Conservation (phyloP, 2,329 filamentous ascomycete genomes). For the Aspergillus aculeatinus region DNA sequence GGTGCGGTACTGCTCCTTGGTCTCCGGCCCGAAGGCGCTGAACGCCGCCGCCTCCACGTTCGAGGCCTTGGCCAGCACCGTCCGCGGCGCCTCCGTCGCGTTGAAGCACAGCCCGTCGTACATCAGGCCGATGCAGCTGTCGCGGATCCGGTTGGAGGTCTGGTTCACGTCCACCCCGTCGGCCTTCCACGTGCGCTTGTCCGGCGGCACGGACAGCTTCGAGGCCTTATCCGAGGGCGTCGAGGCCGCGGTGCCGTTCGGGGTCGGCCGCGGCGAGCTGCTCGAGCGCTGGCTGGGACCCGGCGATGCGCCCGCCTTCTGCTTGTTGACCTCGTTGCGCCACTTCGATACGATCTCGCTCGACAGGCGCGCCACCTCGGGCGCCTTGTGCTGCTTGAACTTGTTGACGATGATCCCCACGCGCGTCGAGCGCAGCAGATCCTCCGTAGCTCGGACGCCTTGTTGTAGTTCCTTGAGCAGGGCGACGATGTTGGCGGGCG, state of each 20-base stretch:
- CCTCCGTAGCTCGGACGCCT: conserved; percentile 80
- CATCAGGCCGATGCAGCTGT: conserved; percentile 84
- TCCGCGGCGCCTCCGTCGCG: conserved; percentile 58
- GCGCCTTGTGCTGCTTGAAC: conserved; percentile 75
- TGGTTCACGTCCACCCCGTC: conserved; percentile 77
- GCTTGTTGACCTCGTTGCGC: conserved; percentile 49
- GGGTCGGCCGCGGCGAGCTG: conserved; percentile 45
- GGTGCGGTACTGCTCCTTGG: conserved; percentile 69
- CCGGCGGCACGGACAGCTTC: conserved; percentile 59
- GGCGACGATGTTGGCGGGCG: conserved; percentile 67
- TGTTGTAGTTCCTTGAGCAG: conserved; percentile 77
- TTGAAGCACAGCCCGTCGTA: conserved; percentile 88
- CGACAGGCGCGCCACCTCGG: conserved; percentile 69
- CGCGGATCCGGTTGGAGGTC: conserved; percentile 71
- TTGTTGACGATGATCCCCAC: conserved; percentile 89
- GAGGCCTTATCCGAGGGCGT: conserved; percentile 50
- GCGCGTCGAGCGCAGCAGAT: conserved; percentile 84
- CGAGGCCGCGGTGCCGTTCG: conserved; percentile 50
- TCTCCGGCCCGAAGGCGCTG: conserved; percentile 67
- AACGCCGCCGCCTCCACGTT: conserved; percentile 77
- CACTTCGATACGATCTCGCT: conserved; percentile 76
- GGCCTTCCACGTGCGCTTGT: conserved; percentile 78
- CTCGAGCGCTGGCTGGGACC: conserved; percentile 41
- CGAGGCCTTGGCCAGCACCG: conserved; percentile 65
- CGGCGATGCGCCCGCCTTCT: conserved; percentile 44